Evolutionary conservation across 129 eudicot genomes (phyloP).

Genomic region (Lonicera japonica): DNA sequence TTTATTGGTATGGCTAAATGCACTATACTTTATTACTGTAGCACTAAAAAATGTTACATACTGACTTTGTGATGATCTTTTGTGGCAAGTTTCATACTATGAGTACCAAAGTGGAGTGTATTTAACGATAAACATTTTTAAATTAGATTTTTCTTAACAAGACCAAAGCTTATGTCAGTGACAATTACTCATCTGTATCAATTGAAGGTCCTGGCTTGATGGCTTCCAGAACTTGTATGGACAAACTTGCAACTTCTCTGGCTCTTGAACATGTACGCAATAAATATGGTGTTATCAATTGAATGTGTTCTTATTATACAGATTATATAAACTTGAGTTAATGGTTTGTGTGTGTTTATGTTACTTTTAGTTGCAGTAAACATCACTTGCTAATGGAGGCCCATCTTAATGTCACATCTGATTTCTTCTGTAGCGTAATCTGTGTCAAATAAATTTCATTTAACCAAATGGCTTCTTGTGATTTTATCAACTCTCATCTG

Average conservation of each 20-base stretch:
- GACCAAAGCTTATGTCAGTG: conserved; percentile 4
- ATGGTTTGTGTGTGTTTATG: too few relatives aligned
- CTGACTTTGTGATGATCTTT: too few relatives aligned
- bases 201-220: conserved; percentile 71
- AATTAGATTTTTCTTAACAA: not conserved
- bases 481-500: not conserved
- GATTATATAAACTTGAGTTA: too few relatives aligned
- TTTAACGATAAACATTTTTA: too few relatives aligned
- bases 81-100: too few relatives aligned
- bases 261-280: conserved; percentile 75
- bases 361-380: not conserved
- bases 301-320: too few relatives aligned
- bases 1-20: not conserved
- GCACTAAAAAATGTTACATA: not conserved
- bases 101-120: too few relatives aligned
- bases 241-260: conserved; percentile 85
- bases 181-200: conserved; percentile 5
- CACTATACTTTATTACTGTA: not conserved
- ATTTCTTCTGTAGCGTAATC: not conserved
- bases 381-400: not conserved
- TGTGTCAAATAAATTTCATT: not conserved
- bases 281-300: too few relatives aligned
- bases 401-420: not conserved
- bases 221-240: conserved; percentile 88
- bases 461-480: not conserved